Percentiles rank a stretch among this genome's conserved stretches.
phyloP scores from a whole-genome alignment of 306 rosid genomes.

The Carpinus viminea region DNA sequence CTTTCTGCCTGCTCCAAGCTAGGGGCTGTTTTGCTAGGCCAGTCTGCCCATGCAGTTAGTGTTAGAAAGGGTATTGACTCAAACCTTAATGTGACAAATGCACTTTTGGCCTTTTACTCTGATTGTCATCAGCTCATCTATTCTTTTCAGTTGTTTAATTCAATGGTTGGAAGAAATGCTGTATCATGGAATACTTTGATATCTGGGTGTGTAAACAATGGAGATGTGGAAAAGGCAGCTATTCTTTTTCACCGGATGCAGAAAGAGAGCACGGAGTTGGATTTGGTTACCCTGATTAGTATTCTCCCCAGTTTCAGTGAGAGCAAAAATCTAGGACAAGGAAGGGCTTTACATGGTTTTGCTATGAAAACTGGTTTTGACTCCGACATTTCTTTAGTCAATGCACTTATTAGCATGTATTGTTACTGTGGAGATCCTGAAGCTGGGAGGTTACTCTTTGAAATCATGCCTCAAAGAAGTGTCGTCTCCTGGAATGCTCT shows the following conservation, averaged over 20 bases:
- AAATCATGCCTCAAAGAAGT: slow-evolving; percentile 28
- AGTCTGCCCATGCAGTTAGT: slow-evolving; percentile 35
- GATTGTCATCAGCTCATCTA: slow-evolving; percentile 13
- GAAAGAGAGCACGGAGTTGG: slow-evolving; percentile 25
- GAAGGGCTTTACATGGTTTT: slow-evolving; percentile 36
- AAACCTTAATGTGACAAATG: slow-evolving; percentile 31
- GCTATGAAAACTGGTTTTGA: slow-evolving; percentile 27
- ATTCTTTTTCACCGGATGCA: slow-evolving; percentile 29
- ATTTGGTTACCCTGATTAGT: slow-evolving; percentile 35
- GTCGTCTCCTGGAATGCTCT: slow-evolving; percentile 41
- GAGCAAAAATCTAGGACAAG: slow-evolving; percentile 18
- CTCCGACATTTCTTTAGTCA: slow-evolving; percentile 25
- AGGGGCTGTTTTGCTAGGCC: slow-evolving; percentile 28
- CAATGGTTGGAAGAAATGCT: slow-evolving; percentile 16
- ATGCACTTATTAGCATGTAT: slow-evolving; percentile 40
- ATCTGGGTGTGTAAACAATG: slow-evolving; percentile 14
- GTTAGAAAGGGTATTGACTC: slow-evolving; percentile 27
- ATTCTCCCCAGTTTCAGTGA: slow-evolving; percentile 26
- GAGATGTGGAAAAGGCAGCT: slow-evolving; percentile 18
- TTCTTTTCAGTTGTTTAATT: slow-evolving; percentile 15
- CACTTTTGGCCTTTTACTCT: slow-evolving; percentile 37
- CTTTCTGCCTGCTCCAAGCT: slow-evolving; percentile 42
- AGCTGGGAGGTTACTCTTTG: slow-evolving; percentile 31
- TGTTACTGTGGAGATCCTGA: slow-evolving; percentile 37
- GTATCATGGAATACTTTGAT: slow-evolving; percentile 42